These are phyloP conservation scores for Lagerstroemia speciosa DNA, from an alignment of 345 rosid genomes.

Conservation along the genomic window DNA sequence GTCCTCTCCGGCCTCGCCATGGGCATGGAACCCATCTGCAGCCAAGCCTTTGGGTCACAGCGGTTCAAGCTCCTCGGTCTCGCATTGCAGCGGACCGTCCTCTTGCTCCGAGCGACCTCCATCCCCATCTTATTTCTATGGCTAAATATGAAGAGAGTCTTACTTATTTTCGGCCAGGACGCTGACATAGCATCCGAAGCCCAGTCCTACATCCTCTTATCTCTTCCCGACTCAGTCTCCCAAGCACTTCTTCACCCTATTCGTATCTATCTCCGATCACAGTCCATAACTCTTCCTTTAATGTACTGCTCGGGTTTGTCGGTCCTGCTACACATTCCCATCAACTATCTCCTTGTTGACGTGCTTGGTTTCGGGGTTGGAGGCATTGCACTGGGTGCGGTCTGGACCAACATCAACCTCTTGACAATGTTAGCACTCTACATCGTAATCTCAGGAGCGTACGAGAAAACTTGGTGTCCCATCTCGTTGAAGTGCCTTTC, in stretches of 20 bases:
- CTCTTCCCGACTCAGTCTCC: conserved; percentile 64
- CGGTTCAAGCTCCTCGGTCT: conserved; percentile 62
- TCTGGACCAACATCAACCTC: conserved; percentile 64
- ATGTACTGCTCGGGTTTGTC: conserved; percentile 54
- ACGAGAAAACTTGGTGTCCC: conserved; percentile 58
- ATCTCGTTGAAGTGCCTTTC: conserved; percentile 43
- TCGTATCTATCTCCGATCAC: conserved; percentile 70
- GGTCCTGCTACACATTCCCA: conserved; percentile 58
- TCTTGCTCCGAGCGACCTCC: conserved; percentile 50
- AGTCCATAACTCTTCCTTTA: conserved; percentile 61
- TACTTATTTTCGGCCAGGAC: conserved; percentile 55
- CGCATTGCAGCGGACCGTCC: conserved; percentile 55
- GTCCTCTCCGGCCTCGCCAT: conserved; percentile 78
- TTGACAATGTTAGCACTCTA: conserved; percentile 47
- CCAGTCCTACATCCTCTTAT: conserved; percentile 50
- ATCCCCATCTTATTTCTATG: conserved; percentile 56
- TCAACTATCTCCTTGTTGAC: conserved; percentile 49
- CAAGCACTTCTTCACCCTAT: conserved; percentile 72
- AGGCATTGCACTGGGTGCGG: conserved; percentile 64
- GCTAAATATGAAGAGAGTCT: conserved; percentile 62
- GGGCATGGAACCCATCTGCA: conserved; percentile 93
- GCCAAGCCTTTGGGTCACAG: conserved; percentile 84
- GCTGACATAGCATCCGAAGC: conserved; percentile 50
- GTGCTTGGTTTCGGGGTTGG: conserved; percentile 52
- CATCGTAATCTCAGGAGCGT: conserved; percentile 41